Percentiles rank a stretch among this genome's conserved stretches.
Conservation (phyloP, 2,329 filamentous ascomycete genomes). For the Ampelomyces quisqualis region DNA sequence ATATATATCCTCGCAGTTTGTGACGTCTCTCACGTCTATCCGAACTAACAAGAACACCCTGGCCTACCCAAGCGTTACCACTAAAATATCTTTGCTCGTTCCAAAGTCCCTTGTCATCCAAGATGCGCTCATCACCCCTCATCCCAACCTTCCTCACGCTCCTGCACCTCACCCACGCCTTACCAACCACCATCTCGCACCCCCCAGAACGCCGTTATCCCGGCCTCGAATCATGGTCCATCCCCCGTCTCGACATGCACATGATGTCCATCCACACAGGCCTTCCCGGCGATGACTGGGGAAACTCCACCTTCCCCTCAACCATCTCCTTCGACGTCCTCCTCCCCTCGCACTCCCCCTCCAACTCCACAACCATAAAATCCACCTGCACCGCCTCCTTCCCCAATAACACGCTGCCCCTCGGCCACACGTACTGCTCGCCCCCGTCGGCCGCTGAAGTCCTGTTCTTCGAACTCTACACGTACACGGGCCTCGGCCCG, state of each 20-base stretch:
- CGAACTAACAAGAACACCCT: not conserved
- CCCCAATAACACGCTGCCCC: slow-evolving; percentile 15
- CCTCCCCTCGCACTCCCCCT: slow-evolving; percentile 6
- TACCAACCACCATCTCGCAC: not conserved
- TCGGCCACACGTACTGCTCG: not conserved
- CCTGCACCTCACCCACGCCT: not conserved
- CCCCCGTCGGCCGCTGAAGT: not conserved
- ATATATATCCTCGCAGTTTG: not conserved
- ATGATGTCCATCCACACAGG: slow-evolving; percentile 30
- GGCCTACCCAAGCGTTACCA: not conserved
- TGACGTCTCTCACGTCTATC: not conserved
- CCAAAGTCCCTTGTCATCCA: no score
- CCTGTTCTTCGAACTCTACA: slow-evolving; percentile 5
- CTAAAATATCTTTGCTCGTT: no score
- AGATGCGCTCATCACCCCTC: not conserved
- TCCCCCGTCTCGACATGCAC: slow-evolving; percentile 27
- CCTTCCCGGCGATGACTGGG: slow-evolving; percentile 24
- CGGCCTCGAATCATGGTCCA: slow-evolving; percentile 17
- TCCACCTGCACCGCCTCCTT: slow-evolving; percentile 14
- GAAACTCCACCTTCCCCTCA: slow-evolving; percentile 25
- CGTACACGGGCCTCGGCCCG: not conserved
- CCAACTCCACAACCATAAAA: not conserved
- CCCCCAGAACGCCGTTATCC: not conserved
- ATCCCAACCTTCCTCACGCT: not conserved
- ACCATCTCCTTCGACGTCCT: slow-evolving; percentile 27